Base-by-base conservation (phyloP, 2,329 filamentous ascomycete species). In the Colletotrichum kahawae region DNA sequence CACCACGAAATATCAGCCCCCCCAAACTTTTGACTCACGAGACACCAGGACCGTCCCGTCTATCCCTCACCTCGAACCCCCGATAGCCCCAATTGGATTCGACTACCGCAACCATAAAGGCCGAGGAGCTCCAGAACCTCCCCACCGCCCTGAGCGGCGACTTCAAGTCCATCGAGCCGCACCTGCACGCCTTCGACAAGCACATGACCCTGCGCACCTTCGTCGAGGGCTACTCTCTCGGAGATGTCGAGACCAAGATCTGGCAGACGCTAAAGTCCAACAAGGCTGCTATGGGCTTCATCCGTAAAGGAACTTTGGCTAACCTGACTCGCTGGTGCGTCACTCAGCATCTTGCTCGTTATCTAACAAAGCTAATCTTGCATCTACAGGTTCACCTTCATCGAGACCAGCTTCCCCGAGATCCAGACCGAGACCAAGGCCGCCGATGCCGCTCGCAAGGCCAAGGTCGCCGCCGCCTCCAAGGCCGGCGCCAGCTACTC, bases 401-500 rank as follows among this genome's bases (percentile, higher is more conserved):
- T 98, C 78, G 95, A 98, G 84, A 91, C 95, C 79, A 91, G 90
- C 48, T 94, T 96, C 84, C 94, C 94, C 18, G 95, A 95, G 89
- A 91, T 95, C 74, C 90, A 93, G 81, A 85, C 88, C 78, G 93
- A 93, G 73, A 88, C 95, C 78, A 95, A 95, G 81, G 88, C 89
- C 13, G 88, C 94, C 80, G 93, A 93, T 79, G 91, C 91, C 63
- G 91, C 90, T n/a, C 90, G 91, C 76, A 92, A 91, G 82, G 91
- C 91, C 79, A 95, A 94, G 88, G 92, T 93, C 78, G 88, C 89
- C 43, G 91, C 91, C 29, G 91, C 90, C 78, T 93, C 91, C 81
- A 95, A 95, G 83, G 93, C 94, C 67, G 95, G 95, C 77, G 95
- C 91, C 74, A 98, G 92, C 88, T 98, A 97, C 85, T 95, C 97